Evolutionary conservation across 2,329 filamentous ascomycete species (phyloP), one percentile per base, ranked within the genome.

Genomic region (Phaeomoniella chlamydospora): DNA sequence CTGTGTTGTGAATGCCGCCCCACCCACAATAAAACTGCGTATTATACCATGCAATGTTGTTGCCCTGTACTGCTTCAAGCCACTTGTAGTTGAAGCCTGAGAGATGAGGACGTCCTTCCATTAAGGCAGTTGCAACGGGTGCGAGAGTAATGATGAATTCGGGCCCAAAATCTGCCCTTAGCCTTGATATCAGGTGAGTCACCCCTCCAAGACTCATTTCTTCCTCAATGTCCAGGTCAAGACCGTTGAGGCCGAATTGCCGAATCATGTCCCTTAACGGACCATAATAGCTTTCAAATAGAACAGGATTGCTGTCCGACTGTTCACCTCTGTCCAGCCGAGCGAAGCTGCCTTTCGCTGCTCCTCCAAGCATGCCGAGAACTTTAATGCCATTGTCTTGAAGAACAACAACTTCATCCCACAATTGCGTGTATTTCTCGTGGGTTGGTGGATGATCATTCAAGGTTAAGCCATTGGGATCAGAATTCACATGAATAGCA

Each of bases 11-110:
- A 1, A 76, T 72, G 34, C 75, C 74, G 5, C 84, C 84, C 77
- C 84, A 94, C 2, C 85, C 85, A 51, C 82, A 90, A 65, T 94
- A 94, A 57, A 94, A 93, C 52, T 94, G 87, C 4, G 79, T 69
- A 52, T 94, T 94, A 56, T 94, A 94, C 74, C 85, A 94, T 2
- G 69, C 67, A 17, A 94, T 80, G 31, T 78, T 68, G 12, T 56
- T 57, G 1, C 78, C 77, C 4, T 73, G 66, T 54, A 73, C 67
- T 9, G 68, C 65, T 52, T 93, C 84, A 2, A 94, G 68, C 9
- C 75, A 65, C 31, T 74, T 67, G 56, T 94, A 94, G 52, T 75
- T 70, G 55, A 94, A 94, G 0, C 86, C 87, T 40, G 79, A 86
- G 3, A 93, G 67, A 29, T 79, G 68, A 11, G 55, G 55, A 16